A percentile compares a stretch with the other conserved stretches of the same genome.
phyloP scores from a whole-genome alignment of 805 yeast species.

The Schwanniomyces vanrijiae region DNA sequence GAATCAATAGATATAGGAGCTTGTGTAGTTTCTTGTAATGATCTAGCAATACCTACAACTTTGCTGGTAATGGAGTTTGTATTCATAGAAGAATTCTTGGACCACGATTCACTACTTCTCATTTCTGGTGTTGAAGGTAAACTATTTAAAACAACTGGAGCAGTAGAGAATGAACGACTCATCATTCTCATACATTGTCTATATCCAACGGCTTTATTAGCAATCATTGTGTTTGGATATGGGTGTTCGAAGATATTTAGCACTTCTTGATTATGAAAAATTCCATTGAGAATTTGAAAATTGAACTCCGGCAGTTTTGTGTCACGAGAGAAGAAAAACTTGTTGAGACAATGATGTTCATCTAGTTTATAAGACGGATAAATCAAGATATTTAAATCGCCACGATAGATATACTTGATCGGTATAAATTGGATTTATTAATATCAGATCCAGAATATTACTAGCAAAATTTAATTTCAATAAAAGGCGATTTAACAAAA shows the following conservation, averaged over 20 bases:
- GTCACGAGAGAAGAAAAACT: neutral
- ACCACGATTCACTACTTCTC: slow-evolving; percentile 32
- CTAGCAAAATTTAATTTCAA: neutral
- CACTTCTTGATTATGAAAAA: neutral
- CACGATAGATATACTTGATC: neutral
- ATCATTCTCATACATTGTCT: neutral
- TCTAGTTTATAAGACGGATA: neutral
- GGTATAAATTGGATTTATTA: neutral
- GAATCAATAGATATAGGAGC: slow-evolving; percentile 36
- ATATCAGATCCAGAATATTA: neutral
- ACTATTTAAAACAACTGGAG: neutral
- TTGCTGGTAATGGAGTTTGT: slow-evolving; percentile 23
- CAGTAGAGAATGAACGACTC: neutral
- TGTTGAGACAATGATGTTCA: neutral
- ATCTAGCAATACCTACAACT: slow-evolving; percentile 36
- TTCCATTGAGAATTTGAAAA: neutral
- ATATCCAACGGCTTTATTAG: neutral
- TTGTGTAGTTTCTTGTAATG: slow-evolving; percentile 25
- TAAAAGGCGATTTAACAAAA: neutral
- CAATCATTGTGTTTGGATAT: neutral
- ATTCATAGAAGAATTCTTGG: slow-evolving; percentile 7
- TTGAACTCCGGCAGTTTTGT: neutral
- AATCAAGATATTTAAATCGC: neutral
- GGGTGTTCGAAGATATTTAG: neutral
- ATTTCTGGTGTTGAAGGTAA: slow-evolving; percentile 32